Evolutionary conservation across 768 basidiomycete genomes (phyloP), one percentile per base, ranked within the genome.

Genomic region (Lactarius quietus): DNA sequence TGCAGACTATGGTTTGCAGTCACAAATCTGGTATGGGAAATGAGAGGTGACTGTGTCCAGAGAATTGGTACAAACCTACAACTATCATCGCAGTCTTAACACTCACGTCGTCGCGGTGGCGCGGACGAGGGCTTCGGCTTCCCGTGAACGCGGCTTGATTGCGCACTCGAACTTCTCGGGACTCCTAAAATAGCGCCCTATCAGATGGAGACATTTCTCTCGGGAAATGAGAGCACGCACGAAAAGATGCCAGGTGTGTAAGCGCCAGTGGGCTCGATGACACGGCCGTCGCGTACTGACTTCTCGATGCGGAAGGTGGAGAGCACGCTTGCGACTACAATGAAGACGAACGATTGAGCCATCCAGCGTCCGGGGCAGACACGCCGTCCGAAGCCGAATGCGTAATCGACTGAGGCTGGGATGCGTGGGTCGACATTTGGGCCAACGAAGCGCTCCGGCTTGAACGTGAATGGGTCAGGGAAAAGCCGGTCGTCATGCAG

Each of bases 401-500:
- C 69, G n/a, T 67, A 67, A 12, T 70, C 61, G 10, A 69, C 66
- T 8, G 67, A 67, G 14, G 61, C 36, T 3, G 29, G 33, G 8
- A 61, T 20, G 38, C 64, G 69, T 14, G 65, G 61, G 56, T 65
- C 64, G 6, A 41, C 56, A 9, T 69, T 56, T 6, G 66, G 59
- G 9, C 33, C 62, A 10, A 72, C 51, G 57, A 73, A 76, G 20
- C 74, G 73, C 23, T 74, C 74, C 20, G 76, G 75, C 7, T 68
- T 65, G 65, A 76, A 76, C 28, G 59, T 62, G 52, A 69, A 72
- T 4, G 75, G 70, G 18, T 76, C 73, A 1, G 70, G 63, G 59
- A 71, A 76, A 12, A 71, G 60, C 23, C 59, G 39, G 33, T 70
- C 72, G 65, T 76, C 73, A 57, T 74, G 75, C 48, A 75, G 64